Evolutionary conservation across 129 eudicot genomes (phyloP).

Genomic region (Ambrosia artemisiifolia): DNA sequence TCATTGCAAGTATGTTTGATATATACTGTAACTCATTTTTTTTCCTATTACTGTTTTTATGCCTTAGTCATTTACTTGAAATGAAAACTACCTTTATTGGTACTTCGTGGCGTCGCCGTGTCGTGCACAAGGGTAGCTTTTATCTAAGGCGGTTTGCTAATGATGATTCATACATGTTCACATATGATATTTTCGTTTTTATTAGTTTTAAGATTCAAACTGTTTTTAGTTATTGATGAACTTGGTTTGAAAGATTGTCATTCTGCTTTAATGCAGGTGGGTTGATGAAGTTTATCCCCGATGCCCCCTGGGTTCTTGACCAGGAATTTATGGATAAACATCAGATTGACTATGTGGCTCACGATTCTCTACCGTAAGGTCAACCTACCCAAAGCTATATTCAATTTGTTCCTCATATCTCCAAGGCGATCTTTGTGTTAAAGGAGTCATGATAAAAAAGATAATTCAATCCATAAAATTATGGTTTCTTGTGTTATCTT

Average conservation of each 20-base stretch:
- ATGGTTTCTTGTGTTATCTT: background rate
- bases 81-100: too few species aligned
- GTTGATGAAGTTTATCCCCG: constrained; percentile 93
- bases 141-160: constrained; percentile 11
- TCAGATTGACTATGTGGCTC: constrained; percentile 72
- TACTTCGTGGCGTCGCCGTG: too few species aligned
- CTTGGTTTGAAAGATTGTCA: too few species aligned
- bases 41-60: background rate
- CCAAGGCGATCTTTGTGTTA: background rate
- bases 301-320: constrained; percentile 74
- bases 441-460: background rate
- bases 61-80: background rate
- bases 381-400: constrained; percentile 18
- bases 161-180: background rate
- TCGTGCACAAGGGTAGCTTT: background rate
- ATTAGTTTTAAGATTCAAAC: too few species aligned
- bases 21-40: background rate
- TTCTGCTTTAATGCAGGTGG: constrained; percentile 47
- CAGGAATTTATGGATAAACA: constrained; percentile 75
- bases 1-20: background rate
- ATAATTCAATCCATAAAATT: background rate
- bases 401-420: background rate
- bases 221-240: too few species aligned
- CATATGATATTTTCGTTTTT: too few species aligned
- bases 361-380: constrained; percentile 82